Evolutionary conservation across 306 rosid species (phyloP), one percentile per base, ranked within the genome.

Genomic region (Gastrolobium villosum): DNA sequence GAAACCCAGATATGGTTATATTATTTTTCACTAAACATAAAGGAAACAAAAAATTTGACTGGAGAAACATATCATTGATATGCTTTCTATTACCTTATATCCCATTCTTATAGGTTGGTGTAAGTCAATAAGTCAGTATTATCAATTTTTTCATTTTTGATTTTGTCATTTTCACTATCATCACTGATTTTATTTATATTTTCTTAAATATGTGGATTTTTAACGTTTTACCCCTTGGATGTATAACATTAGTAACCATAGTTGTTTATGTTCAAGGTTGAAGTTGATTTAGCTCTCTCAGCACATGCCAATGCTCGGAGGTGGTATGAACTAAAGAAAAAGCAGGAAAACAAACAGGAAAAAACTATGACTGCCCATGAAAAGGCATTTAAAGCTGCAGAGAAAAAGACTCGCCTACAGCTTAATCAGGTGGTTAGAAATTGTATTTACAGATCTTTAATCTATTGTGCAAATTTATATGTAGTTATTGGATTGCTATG

Each of bases 341-440:
- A 90, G 77, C 98, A 93, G 82, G 98, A 95, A 83, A 90, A 83
- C 87, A 95, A 95, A 85, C 97, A 95, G 84, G 99, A 91, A 66
- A 95, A 95, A 86, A 95, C 99, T 48, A 45, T 93, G 26, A 88
- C 93, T 74, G 98, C 99, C 2, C 99, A 95, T 86, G 96, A 90
- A 65, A 95, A 91, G 78, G 99, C 98, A 46, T 95, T 95, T 80
- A 95, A 95, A 85, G 98, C 99, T 77, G 97, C 98, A 5, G 99
- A 95, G 87, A 89, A 84, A 87, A 95, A 95, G 92, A 95, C 97
- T 81, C 97, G 96, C 75, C 91, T 80, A 49, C 99, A 95, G 86
- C 92, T 95, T 68, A 84, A 83, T 59, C 98, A 95, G 96, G 99
- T 95, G 77, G 74, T 50, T 79, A 84, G 66, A 64, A 44, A 14